phyloP scores from a whole-genome alignment of 371 early-diverging fungal genomes.

The Mucor piriformis region DNA sequence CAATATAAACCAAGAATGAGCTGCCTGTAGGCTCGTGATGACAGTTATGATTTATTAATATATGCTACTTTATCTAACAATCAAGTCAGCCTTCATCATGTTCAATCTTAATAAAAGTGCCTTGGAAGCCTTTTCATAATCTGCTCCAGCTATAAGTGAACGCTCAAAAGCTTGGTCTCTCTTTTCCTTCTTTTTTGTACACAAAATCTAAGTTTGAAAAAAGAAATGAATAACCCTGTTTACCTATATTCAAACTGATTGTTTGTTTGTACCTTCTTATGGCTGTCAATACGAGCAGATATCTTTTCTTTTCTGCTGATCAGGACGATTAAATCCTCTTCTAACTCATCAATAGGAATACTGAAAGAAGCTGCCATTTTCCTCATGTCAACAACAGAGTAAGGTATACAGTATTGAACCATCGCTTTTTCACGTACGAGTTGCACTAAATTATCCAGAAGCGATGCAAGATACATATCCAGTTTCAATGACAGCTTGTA shows the following conservation, averaged over 20 bases:
- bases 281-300: slow-evolving; percentile 80
- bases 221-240: background rate
- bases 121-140: slow-evolving; percentile 62
- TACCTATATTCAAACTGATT: background rate
- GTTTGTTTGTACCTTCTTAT: slow-evolving; percentile 70
- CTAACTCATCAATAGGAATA: slow-evolving; percentile 60
- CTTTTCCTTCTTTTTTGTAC: slow-evolving; percentile 66
- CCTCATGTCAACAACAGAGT: slow-evolving; percentile 75
- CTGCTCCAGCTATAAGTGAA: slow-evolving; percentile 60
- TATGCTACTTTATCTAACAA: slow-evolving; percentile 24
- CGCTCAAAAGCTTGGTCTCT: slow-evolving; percentile 67
- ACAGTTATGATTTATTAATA: no score
- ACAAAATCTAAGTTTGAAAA: slow-evolving; percentile 39
- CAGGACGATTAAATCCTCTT: slow-evolving; percentile 68
- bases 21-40: no score
- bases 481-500: slow-evolving; percentile 70
- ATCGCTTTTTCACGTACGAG: slow-evolving; percentile 79
- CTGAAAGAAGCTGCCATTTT: slow-evolving; percentile 80
- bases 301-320: slow-evolving; percentile 67
- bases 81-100: slow-evolving; percentile 55
- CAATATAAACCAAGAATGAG: no score
- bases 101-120: slow-evolving; percentile 63
- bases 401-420: slow-evolving; percentile 84
- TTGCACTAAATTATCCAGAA: slow-evolving; percentile 65
- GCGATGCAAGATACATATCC: slow-evolving; percentile 75